Base-by-base conservation (phyloP, 2,329 filamentous ascomycete species). In the Epicoccum sorghinum region DNA sequence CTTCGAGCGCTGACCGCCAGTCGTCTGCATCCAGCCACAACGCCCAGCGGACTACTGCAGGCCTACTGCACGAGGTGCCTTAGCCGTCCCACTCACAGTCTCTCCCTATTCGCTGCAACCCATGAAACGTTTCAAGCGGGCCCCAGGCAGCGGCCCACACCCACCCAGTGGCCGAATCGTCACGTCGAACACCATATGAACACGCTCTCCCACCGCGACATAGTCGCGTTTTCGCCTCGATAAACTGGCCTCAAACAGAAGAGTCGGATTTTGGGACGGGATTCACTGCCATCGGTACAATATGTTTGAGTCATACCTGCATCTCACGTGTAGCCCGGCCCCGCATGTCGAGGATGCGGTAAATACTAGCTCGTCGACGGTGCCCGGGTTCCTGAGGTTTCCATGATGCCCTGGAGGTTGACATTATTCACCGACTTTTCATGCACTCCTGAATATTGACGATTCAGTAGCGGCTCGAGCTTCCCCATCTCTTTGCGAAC, bases 271-370 rank as follows among this genome's bases (percentile, higher is more conserved):
- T 18, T 27, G 13, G 42, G 52, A 47, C 52, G 52, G 52, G 52
- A 52, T 54, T 56, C 47, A 57, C 57, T 58, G 62, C 46, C 38
- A 27, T 55, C 45, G 44, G 39, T 52, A 58, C 47, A 50, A 23
- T 30, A 55, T 56, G 60, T 63, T 73, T 76, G 75, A 77, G 72
- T 77, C 75, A 77, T 66, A 77, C 74, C 61, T 76, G 73, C 75
- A 62, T 71, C 67, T 68, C 72, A 70, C 70, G 66, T 71, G 72
- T 59, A 47, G 49, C 32, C 14, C 46, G 44, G 61, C 65, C 57
- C 65, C 67, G 59, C 65, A 53, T 49, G 23, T 48, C 52, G 24
- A 46, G 38, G 33, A 48, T 46, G 46, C 56, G 61, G 71, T 72
- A 73, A 69, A 72, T 71, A 71, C 57, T 52, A 53, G 61, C 58